Percentiles rank a stretch among this genome's conserved stretches.
phyloP scores from a whole-genome alignment of 1,284 basidiomycete species.

The Papiliotrema laurentii region DNA sequence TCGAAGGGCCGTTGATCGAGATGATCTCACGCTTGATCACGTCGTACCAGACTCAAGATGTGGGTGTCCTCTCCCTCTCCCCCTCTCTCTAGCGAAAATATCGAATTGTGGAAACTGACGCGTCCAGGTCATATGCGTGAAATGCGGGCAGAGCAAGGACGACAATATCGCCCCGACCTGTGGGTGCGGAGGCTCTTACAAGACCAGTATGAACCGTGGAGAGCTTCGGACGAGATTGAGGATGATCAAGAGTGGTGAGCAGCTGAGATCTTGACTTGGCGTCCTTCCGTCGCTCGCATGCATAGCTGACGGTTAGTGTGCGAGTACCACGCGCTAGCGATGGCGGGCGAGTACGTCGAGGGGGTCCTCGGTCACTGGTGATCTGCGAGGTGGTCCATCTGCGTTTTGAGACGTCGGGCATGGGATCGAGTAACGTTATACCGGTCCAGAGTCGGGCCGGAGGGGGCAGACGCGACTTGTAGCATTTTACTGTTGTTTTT shows the following conservation, averaged over 20 bases:
- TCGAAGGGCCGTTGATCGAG: conserved; percentile 82
- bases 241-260: conserved; percentile 62
- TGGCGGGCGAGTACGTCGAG: not conserved
- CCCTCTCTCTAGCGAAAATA: no score
- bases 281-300: not conserved
- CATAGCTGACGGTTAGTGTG: not conserved
- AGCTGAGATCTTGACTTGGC: no score
- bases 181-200: conserved; percentile 78
- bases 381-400: no score
- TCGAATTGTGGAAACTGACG: not conserved
- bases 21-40: conserved; percentile 68
- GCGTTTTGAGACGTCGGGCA: no score
- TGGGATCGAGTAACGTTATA: no score
- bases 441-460: no score
- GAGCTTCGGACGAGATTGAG: conserved; percentile 66
- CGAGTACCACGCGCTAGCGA: not conserved
- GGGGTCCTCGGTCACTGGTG: no score
- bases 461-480: no score
- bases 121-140: conserved; percentile 57
- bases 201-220: conserved; percentile 63
- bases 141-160: conserved; percentile 82
- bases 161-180: conserved; percentile 84
- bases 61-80: conserved; percentile 47
- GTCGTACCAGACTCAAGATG: conserved; percentile 81
- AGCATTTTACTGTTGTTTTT: no score